Evolutionary conservation across 2,329 filamentous ascomycete species (phyloP).

Genomic region (Pyrenochaeta sp.): DNA sequence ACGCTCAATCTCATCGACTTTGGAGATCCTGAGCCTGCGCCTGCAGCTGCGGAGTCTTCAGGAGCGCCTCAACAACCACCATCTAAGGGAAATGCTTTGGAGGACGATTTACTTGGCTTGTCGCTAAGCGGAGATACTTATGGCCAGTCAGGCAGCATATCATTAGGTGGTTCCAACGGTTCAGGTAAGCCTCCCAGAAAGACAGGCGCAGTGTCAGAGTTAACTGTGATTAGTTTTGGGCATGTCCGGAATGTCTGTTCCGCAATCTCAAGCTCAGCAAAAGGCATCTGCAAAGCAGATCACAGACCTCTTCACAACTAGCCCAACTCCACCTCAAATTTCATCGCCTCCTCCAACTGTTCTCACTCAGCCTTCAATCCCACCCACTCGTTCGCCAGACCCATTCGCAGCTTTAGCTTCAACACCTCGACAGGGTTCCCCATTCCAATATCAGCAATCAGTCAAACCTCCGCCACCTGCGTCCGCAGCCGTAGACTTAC

Average conservation of each 20-base stretch:
- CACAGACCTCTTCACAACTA: slow-evolving; percentile 66
- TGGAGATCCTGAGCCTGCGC: slow-evolving; percentile 68
- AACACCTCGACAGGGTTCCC: slow-evolving; percentile 60
- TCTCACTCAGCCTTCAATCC: slow-evolving; percentile 46
- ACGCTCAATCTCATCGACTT: slow-evolving; percentile 96
- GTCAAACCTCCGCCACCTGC: slow-evolving; percentile 46
- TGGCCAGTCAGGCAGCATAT: slow-evolving; percentile 81
- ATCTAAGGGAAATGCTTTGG: slow-evolving; percentile 71
- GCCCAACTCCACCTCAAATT: slow-evolving; percentile 47
- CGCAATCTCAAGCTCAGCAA: slow-evolving; percentile 47
- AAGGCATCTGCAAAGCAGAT: slow-evolving; percentile 60
- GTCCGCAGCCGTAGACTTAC: slow-evolving; percentile 44
- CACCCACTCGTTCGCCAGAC: slow-evolving; percentile 54
- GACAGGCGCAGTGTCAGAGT: background rate
- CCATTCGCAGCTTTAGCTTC: slow-evolving; percentile 69
- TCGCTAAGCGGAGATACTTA: slow-evolving; percentile 75
- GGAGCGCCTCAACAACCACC: slow-evolving; percentile 54
- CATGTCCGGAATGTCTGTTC: slow-evolving; percentile 42
- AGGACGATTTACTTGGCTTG: slow-evolving; percentile 89
- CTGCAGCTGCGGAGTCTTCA: slow-evolving; percentile 37
- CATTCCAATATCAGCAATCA: slow-evolving; percentile 59
- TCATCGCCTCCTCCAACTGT: slow-evolving; percentile 57
- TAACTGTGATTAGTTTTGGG: slow-evolving; percentile 39
- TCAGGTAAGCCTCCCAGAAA: slow-evolving; percentile 34
- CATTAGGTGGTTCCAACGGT: slow-evolving; percentile 69